Evolutionary conservation across 345 rosid genomes (phyloP), one percentile per base, ranked within the genome.

Genomic region (Aurinia saxatilis): DNA sequence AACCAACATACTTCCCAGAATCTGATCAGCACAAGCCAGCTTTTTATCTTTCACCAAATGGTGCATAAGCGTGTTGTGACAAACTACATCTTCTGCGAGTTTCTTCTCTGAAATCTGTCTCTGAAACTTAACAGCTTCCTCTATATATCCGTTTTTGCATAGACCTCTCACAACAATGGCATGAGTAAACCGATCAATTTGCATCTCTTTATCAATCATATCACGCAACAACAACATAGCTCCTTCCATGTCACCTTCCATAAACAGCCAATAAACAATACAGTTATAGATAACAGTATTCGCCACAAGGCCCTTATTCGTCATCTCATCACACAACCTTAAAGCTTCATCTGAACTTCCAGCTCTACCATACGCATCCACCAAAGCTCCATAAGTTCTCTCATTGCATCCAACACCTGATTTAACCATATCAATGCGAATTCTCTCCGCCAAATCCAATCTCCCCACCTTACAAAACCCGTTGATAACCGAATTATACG

Each of bases 321-420:
- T 82, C 95, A 89, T 82, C 70, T 75, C 75, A 64, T 69, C 63
- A 59, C 89, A 89, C 58, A 89, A 66, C 64, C 49, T 73, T 45
- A 75, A 45, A 6, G 95, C 86, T 68, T 80, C 75, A 58, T 78
- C 77, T 47, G 72, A 74, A 64, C 78, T 81, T 6, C 82, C 81
- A 45, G 29, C 61, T 65, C 84, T 72, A n/a, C 84, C 80, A 66
- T 81, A 77, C 18, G 84, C 89, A 64, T 84, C 79, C 12, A 84
- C 75, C 64, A 89, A 78, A 27, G 87, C 76, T 58, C 83, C 85
- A 68, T 84, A 89, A 9, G 91, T 86, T 70, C 82, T 80, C 14
- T 79, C 72, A 70, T 89, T 55, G 25, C 82, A 71, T 47, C 42
- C 80, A 44, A 77, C 42, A 50, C 89, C 87, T 2, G 79, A 79